phyloP scores from a whole-genome alignment of 306 rosid species.

The Vicia villosa region DNA sequence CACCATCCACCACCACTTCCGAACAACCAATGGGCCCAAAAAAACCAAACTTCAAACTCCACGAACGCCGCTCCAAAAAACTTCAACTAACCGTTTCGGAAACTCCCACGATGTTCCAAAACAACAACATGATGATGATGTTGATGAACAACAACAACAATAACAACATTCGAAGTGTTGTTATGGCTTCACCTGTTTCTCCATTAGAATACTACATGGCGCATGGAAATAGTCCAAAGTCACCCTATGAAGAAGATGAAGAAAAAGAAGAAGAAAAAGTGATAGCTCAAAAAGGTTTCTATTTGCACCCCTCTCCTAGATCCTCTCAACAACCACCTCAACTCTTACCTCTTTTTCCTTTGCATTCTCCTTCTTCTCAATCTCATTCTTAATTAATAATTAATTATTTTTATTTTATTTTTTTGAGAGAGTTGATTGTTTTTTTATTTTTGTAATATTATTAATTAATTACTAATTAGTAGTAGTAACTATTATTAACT shows the following conservation, averaged over 20 bases:
- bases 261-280: slow-evolving; percentile 61
- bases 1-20: slow-evolving; percentile 26
- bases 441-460: not conserved
- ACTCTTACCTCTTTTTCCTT: slow-evolving; percentile 75
- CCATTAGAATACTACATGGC: slow-evolving; percentile 63
- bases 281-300: slow-evolving; percentile 76
- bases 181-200: slow-evolving; percentile 75
- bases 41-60: slow-evolving; percentile 69
- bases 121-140: slow-evolving; percentile 14
- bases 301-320: slow-evolving; percentile 71
- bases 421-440: slow-evolving; percentile 6
- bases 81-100: slow-evolving; percentile 52
- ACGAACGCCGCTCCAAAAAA: slow-evolving; percentile 81
- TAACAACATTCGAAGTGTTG: slow-evolving; percentile 1
- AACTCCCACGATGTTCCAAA: not conserved
- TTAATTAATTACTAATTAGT: slow-evolving; percentile 1
- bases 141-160: not conserved
- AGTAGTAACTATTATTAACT: no score
- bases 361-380: slow-evolving; percentile 62
- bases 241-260: slow-evolving; percentile 38
- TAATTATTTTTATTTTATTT: not conserved
- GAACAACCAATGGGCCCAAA: slow-evolving; percentile 51
- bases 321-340: slow-evolving; percentile 60
- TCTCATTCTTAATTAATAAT: not conserved
- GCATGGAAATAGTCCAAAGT: slow-evolving; percentile 53